Conservation (phyloP, 2,329 filamentous ascomycete species). For the Apiospora hydei region DNA sequence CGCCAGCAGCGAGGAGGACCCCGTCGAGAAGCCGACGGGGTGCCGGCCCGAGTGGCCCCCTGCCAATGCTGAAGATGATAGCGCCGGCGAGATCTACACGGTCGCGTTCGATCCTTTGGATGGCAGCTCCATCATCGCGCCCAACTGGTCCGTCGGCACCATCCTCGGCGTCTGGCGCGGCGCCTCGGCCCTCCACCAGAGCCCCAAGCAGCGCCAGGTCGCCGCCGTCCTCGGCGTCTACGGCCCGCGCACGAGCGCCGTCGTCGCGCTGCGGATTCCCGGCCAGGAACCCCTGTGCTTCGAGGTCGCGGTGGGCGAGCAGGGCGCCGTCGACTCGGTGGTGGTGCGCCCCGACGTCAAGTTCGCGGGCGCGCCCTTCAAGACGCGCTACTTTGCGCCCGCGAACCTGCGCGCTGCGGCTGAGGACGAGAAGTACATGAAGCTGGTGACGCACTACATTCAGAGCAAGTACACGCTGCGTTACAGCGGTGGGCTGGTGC, state of each 20-base stretch:
- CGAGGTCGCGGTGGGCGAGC: constrained; percentile 54
- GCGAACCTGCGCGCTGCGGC: constrained; percentile 66
- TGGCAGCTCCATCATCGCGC: constrained; percentile 65
- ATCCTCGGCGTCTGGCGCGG: constrained; percentile 68
- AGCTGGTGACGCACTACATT: constrained; percentile 58
- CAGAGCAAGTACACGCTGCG: constrained; percentile 63
- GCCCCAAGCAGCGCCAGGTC: constrained; percentile 51
- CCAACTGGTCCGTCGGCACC: constrained; percentile 65
- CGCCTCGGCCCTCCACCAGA: constrained; percentile 49
- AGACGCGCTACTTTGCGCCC: constrained; percentile 66
- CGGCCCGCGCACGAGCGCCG: constrained; percentile 61
- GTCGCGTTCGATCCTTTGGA: constrained; percentile 70
- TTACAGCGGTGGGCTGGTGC: constrained; percentile 67
- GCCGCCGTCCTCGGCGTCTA: constrained; percentile 60
- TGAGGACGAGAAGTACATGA: constrained; percentile 56
- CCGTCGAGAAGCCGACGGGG: constrained; percentile 51
- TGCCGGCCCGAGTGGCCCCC: not conserved
- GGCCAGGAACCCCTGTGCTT: constrained; percentile 53
- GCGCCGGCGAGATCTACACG: constrained; percentile 55
- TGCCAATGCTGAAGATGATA: not conserved
- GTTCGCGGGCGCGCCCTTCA: constrained; percentile 48
- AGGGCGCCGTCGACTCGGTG: constrained; percentile 38
- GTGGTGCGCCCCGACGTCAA: constrained; percentile 51
- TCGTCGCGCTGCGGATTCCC: constrained; percentile 61
- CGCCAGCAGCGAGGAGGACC: constrained; percentile 68